Base-by-base conservation (phyloP, 1,139 yeast genomes). In the Torulaspora pretoriensis region DNA sequence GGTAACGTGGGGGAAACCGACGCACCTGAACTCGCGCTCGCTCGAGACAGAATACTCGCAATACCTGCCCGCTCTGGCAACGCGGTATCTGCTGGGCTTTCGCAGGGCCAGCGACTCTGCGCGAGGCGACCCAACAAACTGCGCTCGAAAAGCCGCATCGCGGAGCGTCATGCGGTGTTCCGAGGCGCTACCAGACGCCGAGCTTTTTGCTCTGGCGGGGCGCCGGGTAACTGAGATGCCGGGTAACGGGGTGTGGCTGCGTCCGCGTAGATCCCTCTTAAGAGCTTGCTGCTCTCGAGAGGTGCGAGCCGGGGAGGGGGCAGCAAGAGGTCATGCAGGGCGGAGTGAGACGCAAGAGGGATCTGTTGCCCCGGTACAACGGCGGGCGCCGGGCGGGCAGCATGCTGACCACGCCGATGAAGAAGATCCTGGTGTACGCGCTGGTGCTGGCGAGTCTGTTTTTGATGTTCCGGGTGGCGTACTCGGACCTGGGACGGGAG, bases 321-420 rank as follows among this genome's bases (percentile, higher is more conserved):
- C n/a, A n/a, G n/a, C 22, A 19, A 7, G 22, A 19, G 22, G 22
- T 5, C 22, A 63, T 63, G 67, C 67, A 63, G 47, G 67, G 67
- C 25, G 67, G 64, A 19, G 54, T 63, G 31, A 54, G 62, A 42
- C 59, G 67, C 41, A 61, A 61, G 50, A 60, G 55, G 40, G 67
- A 63, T 39, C 46, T 63, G 27, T 45, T 63, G 43, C 67, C 67
- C 32, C 51, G 65, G 17, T 61, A 61, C 49, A 56, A 56, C 34
- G 34, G 52, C 35, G 34, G 45, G 39, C 12, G 44, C 29, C 35
- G 45, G 23, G 38, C 40, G 36, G 48, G 51, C 22, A 50, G 56
- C 23, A 56, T 51, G 39, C 60, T 72, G 50, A 71, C 76, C 1
- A 71, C 76, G 3, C 74, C 75, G 22, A 68, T 69, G 68, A 71